Conservation (phyloP, 192 early-diverging fungal genomes). For the Podila horticola region DNA sequence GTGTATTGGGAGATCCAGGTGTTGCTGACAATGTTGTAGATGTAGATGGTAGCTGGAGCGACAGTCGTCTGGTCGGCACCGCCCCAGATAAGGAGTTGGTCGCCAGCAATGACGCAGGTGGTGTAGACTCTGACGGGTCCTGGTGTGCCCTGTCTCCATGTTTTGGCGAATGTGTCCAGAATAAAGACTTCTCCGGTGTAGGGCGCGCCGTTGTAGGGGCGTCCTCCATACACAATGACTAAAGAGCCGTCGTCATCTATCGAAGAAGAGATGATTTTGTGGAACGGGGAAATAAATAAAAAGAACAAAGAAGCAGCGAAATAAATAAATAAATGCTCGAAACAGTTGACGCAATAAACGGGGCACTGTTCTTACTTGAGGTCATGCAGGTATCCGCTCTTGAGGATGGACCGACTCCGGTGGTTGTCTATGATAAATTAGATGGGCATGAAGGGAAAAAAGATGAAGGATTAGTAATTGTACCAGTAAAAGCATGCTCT, state of each 20-base stretch:
- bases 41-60: neutral
- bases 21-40: constrained; percentile 23
- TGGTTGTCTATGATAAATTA: constrained; percentile 6
- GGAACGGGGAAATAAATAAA: neutral
- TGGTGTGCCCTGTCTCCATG: constrained; percentile 15
- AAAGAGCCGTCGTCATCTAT: constrained; percentile 36
- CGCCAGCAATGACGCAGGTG: constrained; percentile 29
- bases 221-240: constrained; percentile 29
- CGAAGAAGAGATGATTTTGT: neutral
- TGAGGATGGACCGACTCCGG: constrained; percentile 14
- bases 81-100: constrained; percentile 32
- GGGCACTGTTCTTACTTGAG: constrained; percentile 12
- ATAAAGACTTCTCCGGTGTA: constrained; percentile 28
- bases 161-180: constrained; percentile 13
- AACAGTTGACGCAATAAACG: too few relatives aligned
- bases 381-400: constrained; percentile 43
- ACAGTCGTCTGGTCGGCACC: neutral
- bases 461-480: neutral
- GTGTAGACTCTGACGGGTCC: constrained; percentile 22
- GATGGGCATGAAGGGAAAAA: neutral
- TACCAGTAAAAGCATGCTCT: too few relatives aligned
- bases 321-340: too few relatives aligned
- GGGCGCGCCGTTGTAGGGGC: neutral
- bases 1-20: constrained; percentile 17
- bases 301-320: neutral